A percentile compares a stretch with the other conserved stretches of the same genome.
Evolutionary conservation across 2,329 filamentous ascomycete genomes (phyloP).

Genomic region (Pseudopithomyces maydicus): DNA sequence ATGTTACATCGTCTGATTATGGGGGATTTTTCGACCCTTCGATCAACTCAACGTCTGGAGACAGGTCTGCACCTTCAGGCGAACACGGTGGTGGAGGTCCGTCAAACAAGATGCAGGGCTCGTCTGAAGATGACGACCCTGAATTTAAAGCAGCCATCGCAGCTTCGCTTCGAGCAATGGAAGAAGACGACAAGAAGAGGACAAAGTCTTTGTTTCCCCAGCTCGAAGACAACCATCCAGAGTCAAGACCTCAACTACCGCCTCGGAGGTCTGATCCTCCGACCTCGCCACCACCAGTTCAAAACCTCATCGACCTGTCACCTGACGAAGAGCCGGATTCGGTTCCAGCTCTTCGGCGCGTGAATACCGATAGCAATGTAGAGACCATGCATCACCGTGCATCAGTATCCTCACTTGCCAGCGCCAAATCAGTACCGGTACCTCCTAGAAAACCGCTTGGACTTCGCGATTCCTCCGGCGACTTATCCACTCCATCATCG

Average conservation of each 20-base stretch:
- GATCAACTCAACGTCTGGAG: constrained; percentile 43
- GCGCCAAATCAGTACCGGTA: constrained; percentile 37
- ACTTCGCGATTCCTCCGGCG: constrained; percentile 47
- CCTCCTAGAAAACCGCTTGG: constrained; percentile 41
- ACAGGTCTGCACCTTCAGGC: constrained; percentile 33
- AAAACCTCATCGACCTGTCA: constrained; percentile 55
- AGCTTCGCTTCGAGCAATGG: constrained; percentile 53
- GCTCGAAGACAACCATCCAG: constrained; percentile 43
- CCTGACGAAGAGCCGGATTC: constrained; percentile 46
- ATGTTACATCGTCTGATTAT: constrained; percentile 81
- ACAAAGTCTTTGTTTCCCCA: constrained; percentile 37
- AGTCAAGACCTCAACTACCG: constrained; percentile 43
- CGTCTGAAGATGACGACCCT: constrained; percentile 52
- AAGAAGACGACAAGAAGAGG: constrained; percentile 46
- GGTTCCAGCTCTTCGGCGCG: constrained; percentile 24
- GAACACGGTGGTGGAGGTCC: constrained; percentile 17
- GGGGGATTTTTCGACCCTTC: constrained; percentile 79
- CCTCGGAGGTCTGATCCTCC: constrained; percentile 35
- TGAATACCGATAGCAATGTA: constrained; percentile 31
- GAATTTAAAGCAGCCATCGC: constrained; percentile 55
- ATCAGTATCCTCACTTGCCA: constrained; percentile 22
- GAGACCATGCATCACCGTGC: constrained; percentile 18
- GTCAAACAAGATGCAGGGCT: constrained; percentile 20
- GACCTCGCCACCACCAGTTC: constrained; percentile 27
- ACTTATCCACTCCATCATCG: constrained; percentile 22